Evolutionary conservation across 768 basidiomycete species (phyloP), one percentile per base, ranked within the genome.

Genomic region (Phylloporus sp.): DNA sequence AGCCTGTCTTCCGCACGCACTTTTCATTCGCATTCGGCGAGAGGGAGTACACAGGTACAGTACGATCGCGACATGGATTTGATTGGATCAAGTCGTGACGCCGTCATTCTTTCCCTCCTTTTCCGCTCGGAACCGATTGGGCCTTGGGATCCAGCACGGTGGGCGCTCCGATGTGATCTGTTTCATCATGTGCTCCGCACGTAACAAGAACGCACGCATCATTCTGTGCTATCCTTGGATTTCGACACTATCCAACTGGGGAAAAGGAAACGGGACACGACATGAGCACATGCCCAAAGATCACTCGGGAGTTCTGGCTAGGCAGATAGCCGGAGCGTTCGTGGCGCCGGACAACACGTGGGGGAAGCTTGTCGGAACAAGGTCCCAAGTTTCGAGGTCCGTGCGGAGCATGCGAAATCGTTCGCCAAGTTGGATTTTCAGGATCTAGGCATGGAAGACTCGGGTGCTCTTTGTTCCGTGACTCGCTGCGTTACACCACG

Each of bases 41-140:
- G 26, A 23, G 35, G 31, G 13, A 7, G 22, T 14, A 22, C 29
- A 29, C 39, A 24, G 44, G 45, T 34, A 33, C 20, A 34, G 44
- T 50, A 33, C 20, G 37, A 46, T 50, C 34, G 31, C 23, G 18
- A 41, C 34, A 17, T 21, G 42, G 34, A 36, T 38, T 24, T 39
- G 40, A 46, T 42, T 52, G 28, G 44, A 58, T 51, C 59, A 49
- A 23, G n/a, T n/a, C 38, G 42, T 48, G n/a, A 40, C 23, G 27
- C 34, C 36, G 39, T 59, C 48, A 36, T 9, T 24, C 22, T 37
- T 32, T n/a, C n/a, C n/a, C 31, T 45, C 43, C 32, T 33, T 44
- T 44, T 36, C 42, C 39, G 23, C 37, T 55, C 44, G 58, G 49
- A 38, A 37, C 52, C 59, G 56, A 39, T 50, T 44, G 38, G 31